Base-by-base conservation (phyloP, 1,284 basidiomycete species). In the Fomitopsis schrenkii region DNA sequence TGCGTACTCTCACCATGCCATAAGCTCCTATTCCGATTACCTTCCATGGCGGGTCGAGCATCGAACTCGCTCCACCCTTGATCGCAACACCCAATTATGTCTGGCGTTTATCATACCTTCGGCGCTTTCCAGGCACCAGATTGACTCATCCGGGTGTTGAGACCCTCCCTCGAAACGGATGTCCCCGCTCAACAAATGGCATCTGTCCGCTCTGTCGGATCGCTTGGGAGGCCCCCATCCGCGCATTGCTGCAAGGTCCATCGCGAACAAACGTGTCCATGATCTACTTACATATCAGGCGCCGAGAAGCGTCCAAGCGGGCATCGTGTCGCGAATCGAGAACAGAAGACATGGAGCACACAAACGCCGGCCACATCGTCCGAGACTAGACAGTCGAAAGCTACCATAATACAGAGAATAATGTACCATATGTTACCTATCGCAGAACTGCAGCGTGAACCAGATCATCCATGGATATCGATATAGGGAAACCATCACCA, bases 91-190 rank as follows among this genome's bases (percentile, higher is more conserved):
- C 50, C 52, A 26, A 57, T 57, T 57, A 45, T 44, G 58, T 61
- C 56, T 54, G 33, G 33, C 52, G 48, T 28, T 58, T 44, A 54
- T 55, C 55, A 58, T 40, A 15, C n/a, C 57, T 41, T 45, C 28
- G 30, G n/a, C 56, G 42, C 38, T 38, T 17, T 7, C 30, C 58
- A 60, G 59, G 59, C 59, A 60, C 59, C 59, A 60, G 59, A 60
- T 60, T 48, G 59, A 56, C 35, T 60, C 55, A 40, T 26, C 17
- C 58, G 22, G 19, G 42, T 7, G 8, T 38, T 38, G 52, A 40
- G 38, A 36, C 38, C 38, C 52, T 22, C 52, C 35, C 52, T 40
- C 52, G 35, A 54, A 36, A 40, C 35, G 52, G 36, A 38, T 15
- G 52, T 50, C 48, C 48, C 45, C 45, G 57, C 44, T 10, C 15